Conservation (phyloP, 805 yeast genomes). For the Metschnikowia hibisci region DNA sequence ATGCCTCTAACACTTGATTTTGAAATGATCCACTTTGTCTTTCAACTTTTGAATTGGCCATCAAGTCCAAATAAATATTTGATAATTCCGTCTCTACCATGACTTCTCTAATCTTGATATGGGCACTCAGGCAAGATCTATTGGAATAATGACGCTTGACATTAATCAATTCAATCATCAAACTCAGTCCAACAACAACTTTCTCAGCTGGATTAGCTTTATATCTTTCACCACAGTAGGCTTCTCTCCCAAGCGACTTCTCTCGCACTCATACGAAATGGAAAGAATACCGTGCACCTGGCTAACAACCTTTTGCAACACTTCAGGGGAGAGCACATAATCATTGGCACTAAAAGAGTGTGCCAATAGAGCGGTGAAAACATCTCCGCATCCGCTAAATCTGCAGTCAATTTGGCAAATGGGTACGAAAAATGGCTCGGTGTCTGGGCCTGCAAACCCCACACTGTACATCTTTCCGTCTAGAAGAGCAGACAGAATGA, state of each 20-base stretch:
- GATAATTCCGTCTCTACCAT: no score
- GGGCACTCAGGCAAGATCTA: no score
- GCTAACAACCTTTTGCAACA: constrained; percentile 24
- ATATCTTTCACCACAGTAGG: constrained; percentile 32
- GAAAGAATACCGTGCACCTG: constrained; percentile 29
- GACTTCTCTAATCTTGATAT: no score
- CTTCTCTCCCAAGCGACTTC: constrained; percentile 10
- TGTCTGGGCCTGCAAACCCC: constrained; percentile 26
- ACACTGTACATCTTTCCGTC: constrained; percentile 35
- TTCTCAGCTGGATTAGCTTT: constrained; percentile 34
- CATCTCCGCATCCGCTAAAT: constrained; percentile 74
- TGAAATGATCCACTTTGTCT: no score
- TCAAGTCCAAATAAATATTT: no score
- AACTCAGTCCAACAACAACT: constrained; percentile 19
- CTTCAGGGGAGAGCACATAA: constrained; percentile 21
- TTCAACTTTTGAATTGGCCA: no score
- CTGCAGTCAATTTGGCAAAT: constrained; percentile 52
- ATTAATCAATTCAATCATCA: no score
- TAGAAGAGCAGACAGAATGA: constrained; percentile 54
- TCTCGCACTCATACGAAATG: constrained; percentile 23
- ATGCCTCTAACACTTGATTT: no score
- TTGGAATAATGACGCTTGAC: no score
- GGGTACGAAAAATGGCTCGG: constrained; percentile 30
- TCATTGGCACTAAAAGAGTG: constrained; percentile 39
- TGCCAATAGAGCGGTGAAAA: constrained; percentile 60